phyloP scores from a whole-genome alignment of 2,329 filamentous ascomycete species.

The Monilinia polystroma region DNA sequence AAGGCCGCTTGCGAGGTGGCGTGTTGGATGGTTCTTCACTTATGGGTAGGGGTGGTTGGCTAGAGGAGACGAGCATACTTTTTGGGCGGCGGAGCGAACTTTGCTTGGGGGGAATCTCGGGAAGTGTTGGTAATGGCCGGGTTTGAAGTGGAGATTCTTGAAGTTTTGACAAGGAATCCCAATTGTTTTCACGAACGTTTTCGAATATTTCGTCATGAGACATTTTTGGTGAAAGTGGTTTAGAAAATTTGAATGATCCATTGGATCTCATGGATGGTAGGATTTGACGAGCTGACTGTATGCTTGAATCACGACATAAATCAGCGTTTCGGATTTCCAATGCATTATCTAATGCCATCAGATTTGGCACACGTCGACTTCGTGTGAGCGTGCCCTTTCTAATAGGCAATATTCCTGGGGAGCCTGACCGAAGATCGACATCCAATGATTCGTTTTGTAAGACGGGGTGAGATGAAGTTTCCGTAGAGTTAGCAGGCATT shows the following conservation, averaged over 20 bases:
- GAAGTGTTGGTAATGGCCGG: neutral
- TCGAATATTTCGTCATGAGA: constrained; percentile 12
- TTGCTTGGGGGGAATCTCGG: neutral
- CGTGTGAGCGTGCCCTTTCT: neutral
- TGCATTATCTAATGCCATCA: constrained; percentile 26
- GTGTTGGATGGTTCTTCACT: constrained; percentile 7
- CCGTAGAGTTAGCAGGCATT: constrained; percentile 23
- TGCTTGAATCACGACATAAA: constrained; percentile 28
- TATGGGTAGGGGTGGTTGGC: neutral
- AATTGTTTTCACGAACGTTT: neutral
- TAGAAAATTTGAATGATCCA: constrained; percentile 10
- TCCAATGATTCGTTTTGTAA: constrained; percentile 23
- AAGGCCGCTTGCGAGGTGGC: constrained; percentile 3
- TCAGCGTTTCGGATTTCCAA: constrained; percentile 24
- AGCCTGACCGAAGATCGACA: constrained; percentile 25
- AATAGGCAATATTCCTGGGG: constrained; percentile 14
- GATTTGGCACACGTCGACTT: constrained; percentile 28
- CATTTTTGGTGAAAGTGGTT: constrained; percentile 1
- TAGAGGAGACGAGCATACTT: constrained; percentile 13
- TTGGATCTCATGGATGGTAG: constrained; percentile 16
- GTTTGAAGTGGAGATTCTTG: constrained; percentile 4
- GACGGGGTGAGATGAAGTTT: constrained; percentile 24
- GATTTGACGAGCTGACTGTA: constrained; percentile 11
- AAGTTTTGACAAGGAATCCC: constrained; percentile 11
- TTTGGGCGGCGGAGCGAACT: constrained; percentile 8